Percentiles rank a stretch among this genome's conserved stretches.
Evolutionary conservation across 768 basidiomycete genomes (phyloP).

Genomic region (Termitomyces sp.): DNA sequence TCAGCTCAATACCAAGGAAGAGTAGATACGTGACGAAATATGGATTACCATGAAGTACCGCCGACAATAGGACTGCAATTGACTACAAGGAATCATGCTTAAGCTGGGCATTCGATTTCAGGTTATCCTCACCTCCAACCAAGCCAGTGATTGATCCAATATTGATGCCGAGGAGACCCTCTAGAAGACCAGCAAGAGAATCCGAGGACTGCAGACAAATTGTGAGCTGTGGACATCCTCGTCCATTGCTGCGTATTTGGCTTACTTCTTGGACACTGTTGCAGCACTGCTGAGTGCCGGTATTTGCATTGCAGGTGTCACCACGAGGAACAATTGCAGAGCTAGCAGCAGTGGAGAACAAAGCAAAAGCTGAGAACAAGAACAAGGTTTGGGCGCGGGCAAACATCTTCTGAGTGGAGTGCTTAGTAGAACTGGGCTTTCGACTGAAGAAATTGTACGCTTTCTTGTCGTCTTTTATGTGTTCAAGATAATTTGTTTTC

Average conservation of each 20-base stretch:
- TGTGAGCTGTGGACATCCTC: background rate
- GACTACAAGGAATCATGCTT: background rate
- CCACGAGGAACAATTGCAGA: slow-evolving; percentile 2
- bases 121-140: slow-evolving; percentile 9
- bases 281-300: slow-evolving; percentile 7
- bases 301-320: slow-evolving; percentile 4
- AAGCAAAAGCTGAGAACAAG: slow-evolving; percentile 8
- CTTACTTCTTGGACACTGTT: background rate
- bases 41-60: slow-evolving; percentile 4
- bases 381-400: slow-evolving; percentile 6
- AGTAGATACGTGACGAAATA: background rate
- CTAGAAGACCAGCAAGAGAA: background rate
- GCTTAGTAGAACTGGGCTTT: slow-evolving; percentile 12
- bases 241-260: background rate
- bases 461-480: slow-evolving; percentile 1
- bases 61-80: slow-evolving; percentile 11
- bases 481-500: background rate
- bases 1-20: background rate
- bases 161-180: slow-evolving; percentile 9
- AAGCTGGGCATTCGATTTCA: background rate
- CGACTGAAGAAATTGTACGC: slow-evolving; percentile 2
- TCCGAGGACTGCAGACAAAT: background rate
- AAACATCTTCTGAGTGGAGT: slow-evolving; percentile 7
- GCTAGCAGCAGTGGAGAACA: slow-evolving; percentile 6
- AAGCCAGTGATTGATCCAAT: background rate